Evolutionary conservation across 2,329 filamentous ascomycete genomes (phyloP).

Genomic region (Neopestalotiopsis sp.): DNA sequence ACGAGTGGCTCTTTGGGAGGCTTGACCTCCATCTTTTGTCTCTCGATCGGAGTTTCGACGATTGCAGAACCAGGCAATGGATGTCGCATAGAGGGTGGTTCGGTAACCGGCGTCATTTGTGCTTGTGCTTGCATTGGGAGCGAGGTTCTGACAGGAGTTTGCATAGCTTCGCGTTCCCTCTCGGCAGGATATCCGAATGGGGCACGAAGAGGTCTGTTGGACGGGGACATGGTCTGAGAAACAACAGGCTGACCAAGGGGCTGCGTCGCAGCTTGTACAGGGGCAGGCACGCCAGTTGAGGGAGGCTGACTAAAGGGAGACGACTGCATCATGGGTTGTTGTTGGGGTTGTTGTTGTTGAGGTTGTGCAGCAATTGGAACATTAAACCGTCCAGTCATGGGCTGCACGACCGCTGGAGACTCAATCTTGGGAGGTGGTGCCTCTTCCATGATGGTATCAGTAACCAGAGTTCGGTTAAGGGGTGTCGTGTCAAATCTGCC

Average conservation of each 20-base stretch:
- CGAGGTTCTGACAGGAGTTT: conserved; percentile 37
- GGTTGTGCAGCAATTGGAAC: conserved; percentile 52
- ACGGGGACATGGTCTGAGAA: conserved; percentile 53
- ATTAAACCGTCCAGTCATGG: conserved; percentile 47
- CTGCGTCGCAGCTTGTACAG: conserved; percentile 39
- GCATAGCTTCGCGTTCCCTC: conserved; percentile 37
- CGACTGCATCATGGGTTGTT: conserved; percentile 30
- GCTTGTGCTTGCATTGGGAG: conserved; percentile 34
- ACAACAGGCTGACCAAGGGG: conserved; percentile 39
- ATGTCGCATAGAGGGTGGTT: conserved; percentile 32
- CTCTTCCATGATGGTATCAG: conserved; percentile 53
- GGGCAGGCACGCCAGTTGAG: conserved; percentile 27
- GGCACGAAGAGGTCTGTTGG: conserved; percentile 47
- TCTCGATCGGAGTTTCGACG: conserved; percentile 35
- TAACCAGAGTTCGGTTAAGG: conserved; percentile 52
- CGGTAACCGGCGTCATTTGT: conserved; percentile 32
- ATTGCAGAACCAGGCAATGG: conserved; percentile 33
- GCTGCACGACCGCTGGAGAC: conserved; percentile 39
- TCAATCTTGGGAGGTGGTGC: conserved; percentile 52
- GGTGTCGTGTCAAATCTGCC: conserved; percentile 52
- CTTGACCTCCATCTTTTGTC: conserved; percentile 37
- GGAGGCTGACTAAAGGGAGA: conserved; percentile 34
- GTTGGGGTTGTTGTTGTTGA: conserved; percentile 39
- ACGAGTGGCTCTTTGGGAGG: conserved; percentile 36
- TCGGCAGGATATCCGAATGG: conserved; percentile 52